Evolutionary conservation across 2,329 filamentous ascomycete species (phyloP).

Genomic region (Pseudogymnoascus sp.): DNA sequence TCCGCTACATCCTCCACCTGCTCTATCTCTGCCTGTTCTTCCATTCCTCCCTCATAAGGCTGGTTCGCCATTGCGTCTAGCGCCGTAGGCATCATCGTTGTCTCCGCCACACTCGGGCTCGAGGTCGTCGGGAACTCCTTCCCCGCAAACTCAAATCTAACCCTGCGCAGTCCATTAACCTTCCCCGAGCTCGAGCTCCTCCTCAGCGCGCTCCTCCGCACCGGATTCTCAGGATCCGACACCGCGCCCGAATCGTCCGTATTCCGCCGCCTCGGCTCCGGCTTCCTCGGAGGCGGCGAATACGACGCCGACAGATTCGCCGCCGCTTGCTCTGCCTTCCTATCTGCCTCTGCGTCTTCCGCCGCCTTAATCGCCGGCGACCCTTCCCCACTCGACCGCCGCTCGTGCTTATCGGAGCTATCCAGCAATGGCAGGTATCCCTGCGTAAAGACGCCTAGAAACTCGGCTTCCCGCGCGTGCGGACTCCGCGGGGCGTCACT

Average conservation of each 20-base stretch:
- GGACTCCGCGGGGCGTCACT: conserved; percentile 35
- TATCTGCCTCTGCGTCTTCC: not conserved
- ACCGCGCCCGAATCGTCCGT: conserved; percentile 35
- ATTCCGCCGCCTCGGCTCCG: conserved; percentile 23
- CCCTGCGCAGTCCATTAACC: conserved; percentile 48
- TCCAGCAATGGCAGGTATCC: conserved; percentile 55
- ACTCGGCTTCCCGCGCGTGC: conserved; percentile 50
- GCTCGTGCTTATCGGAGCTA: conserved; percentile 23
- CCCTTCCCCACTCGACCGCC: conserved; percentile 19
- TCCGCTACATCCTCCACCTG: conserved; percentile 23
- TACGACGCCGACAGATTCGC: not conserved
- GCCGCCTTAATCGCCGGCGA: not conserved
- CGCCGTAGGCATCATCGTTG: conserved; percentile 1
- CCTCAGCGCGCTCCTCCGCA: conserved; percentile 49
- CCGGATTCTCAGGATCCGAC: conserved; percentile 45
- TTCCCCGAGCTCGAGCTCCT: conserved; percentile 44
- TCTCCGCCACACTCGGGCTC: conserved; percentile 34
- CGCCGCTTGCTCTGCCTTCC: not conserved
- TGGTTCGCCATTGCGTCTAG: not conserved
- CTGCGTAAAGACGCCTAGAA: conserved; percentile 56
- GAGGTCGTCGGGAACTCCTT: conserved; percentile 52
- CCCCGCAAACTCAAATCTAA: conserved; percentile 54
- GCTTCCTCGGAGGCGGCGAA: not conserved
- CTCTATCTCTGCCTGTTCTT: conserved; percentile 29
- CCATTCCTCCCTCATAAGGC: conserved; percentile 20